These are phyloP conservation scores for Tolypocladium pustulatum DNA, from an alignment of 2,329 filamentous ascomycete species.

Conservation along the genomic window DNA sequence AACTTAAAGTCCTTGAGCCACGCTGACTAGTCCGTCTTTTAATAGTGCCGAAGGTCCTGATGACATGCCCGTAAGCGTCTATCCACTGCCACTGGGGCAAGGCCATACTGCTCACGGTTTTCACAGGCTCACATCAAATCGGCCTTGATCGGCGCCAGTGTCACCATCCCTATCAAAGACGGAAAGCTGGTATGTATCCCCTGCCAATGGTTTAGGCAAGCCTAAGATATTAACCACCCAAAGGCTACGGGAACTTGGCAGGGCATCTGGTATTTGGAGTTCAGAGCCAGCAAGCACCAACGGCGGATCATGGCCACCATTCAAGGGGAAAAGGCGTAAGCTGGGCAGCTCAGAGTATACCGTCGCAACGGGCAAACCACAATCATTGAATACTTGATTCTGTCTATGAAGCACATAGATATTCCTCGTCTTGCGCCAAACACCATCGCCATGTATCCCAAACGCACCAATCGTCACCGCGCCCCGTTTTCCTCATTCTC, in stretches of 20 bases:
- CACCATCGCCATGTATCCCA: slow-evolving; percentile 22
- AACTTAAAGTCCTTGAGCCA: too few relatives aligned
- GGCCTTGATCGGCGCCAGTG: slow-evolving; percentile 75
- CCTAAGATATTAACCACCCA: neutral
- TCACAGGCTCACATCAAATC: slow-evolving; percentile 81
- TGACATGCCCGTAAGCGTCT: slow-evolving; percentile 69
- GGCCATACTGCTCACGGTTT: neutral
- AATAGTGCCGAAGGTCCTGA: slow-evolving; percentile 70
- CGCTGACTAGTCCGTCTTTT: neutral
- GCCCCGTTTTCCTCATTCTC: slow-evolving; percentile 38
- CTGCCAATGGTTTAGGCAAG: neutral
- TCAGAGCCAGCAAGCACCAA: slow-evolving; percentile 64
- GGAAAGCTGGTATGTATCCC: slow-evolving; percentile 54
- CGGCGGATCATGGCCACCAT: slow-evolving; percentile 86
- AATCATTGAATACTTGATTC: neutral
- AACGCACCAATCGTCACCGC: slow-evolving; percentile 12
- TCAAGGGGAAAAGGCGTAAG: slow-evolving; percentile 63
- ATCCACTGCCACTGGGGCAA: neutral
- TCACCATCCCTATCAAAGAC: slow-evolving; percentile 84
- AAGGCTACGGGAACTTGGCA: slow-evolving; percentile 64
- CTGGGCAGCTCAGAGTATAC: neutral
- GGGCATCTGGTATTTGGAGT: slow-evolving; percentile 91
- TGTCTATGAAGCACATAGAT: slow-evolving; percentile 5
- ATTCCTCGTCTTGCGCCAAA: slow-evolving; percentile 19
- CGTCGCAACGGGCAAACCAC: neutral